phyloP scores from a whole-genome alignment of 768 basidiomycete genomes.

The Candolleomyces aberdarensis region DNA sequence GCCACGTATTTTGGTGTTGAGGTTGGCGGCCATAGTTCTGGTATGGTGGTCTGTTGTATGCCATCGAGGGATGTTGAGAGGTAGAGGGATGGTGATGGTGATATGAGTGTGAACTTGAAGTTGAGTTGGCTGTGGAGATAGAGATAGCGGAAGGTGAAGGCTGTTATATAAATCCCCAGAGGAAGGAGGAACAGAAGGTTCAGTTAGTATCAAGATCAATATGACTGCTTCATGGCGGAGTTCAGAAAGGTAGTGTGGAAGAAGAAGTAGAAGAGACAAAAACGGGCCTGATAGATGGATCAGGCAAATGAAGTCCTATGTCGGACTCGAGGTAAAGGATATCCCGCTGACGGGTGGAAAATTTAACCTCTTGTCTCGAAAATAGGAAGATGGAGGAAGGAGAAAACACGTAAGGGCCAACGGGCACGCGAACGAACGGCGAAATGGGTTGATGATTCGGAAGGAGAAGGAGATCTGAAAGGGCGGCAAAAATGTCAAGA shows the following conservation, averaged over 20 bases:
- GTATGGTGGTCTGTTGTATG: conserved; percentile 20
- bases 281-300: not conserved
- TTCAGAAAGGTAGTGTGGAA: not conserved
- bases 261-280: not conserved
- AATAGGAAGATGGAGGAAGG: too few species aligned
- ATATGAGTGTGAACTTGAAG: not conserved
- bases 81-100: not conserved
- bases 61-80: conserved; percentile 12
- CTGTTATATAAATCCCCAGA: too few species aligned
- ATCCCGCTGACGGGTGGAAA: not conserved
- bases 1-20: conserved; percentile 16
- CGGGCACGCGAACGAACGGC: not conserved
- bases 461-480: conserved; percentile 9
- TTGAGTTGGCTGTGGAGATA: too few species aligned
- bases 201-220: not conserved
- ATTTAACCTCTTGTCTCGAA: too few species aligned
- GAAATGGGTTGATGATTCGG: conserved; percentile 3
- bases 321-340: not conserved
- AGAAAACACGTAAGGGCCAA: not conserved
- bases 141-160: too few species aligned
- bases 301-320: not conserved
- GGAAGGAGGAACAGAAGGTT: too few species aligned
- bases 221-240: not conserved
- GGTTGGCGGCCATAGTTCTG: conserved; percentile 14
- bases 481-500: conserved; percentile 7